phyloP scores from a whole-genome alignment of 192 early-diverging fungal species.

The Backusella tarrabulga region DNA sequence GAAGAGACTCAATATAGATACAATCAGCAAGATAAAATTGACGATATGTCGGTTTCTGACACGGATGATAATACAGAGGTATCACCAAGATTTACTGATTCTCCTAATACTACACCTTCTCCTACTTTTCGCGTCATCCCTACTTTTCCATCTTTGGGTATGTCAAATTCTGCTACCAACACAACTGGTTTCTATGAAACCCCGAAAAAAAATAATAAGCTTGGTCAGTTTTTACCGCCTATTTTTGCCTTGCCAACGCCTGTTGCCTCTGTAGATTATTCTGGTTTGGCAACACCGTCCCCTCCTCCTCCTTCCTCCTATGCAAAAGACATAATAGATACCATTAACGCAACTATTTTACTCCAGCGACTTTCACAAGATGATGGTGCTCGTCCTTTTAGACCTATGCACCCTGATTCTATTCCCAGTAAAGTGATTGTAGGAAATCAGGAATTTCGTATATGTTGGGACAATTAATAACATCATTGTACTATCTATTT shows the following conservation, averaged over 20 bases:
- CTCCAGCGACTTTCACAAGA: constrained; percentile 50
- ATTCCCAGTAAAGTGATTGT: constrained; percentile 27
- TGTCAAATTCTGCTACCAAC: not conserved
- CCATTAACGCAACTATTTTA: constrained; percentile 34
- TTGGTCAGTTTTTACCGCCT: not conserved
- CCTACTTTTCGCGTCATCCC: constrained; percentile 24
- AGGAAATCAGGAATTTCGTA: constrained; percentile 23
- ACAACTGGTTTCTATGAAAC: not conserved
- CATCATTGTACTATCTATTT: not conserved
- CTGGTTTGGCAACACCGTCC: not conserved
- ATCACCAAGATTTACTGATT: not conserved
- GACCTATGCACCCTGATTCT: constrained; percentile 13
- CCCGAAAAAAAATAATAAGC: not conserved
- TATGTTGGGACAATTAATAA: constrained; percentile 21
- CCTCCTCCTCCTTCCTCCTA: not conserved
- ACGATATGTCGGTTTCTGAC: not conserved
- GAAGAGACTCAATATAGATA: not conserved
- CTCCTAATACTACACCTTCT: constrained; percentile 13
- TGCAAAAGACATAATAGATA: constrained; percentile 29
- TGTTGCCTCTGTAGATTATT: not conserved
- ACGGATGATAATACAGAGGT: constrained; percentile 5
- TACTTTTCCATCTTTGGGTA: not conserved
- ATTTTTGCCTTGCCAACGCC: not conserved
- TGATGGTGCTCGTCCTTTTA: constrained; percentile 42
- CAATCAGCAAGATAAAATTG: not conserved